Evolutionary conservation across 192 early-diverging fungal genomes (phyloP).

Genomic region (Obelidium mucronatum): DNA sequence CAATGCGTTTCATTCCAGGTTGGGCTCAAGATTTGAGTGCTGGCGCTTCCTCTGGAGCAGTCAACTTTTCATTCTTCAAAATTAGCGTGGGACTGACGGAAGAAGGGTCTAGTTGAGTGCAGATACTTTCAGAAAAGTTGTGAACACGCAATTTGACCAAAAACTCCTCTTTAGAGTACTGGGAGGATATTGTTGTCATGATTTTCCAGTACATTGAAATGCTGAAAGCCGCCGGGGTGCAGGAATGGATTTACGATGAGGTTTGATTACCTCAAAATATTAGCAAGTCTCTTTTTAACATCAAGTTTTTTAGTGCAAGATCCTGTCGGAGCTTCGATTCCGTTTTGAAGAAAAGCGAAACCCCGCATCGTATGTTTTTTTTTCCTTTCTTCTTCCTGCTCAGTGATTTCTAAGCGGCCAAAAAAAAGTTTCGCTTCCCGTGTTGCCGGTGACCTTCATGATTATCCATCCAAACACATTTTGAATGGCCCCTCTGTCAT

Average conservation of each 20-base stretch:
- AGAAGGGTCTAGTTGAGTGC: slow-evolving; percentile 78
- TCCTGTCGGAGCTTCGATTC: slow-evolving; percentile 55
- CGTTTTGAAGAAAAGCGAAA: slow-evolving; percentile 74
- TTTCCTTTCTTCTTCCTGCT: neutral
- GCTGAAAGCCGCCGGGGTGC: slow-evolving; percentile 72
- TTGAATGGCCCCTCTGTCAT: slow-evolving; percentile 76
- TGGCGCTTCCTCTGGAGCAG: slow-evolving; percentile 67
- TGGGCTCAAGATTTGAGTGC: slow-evolving; percentile 86
- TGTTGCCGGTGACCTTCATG: slow-evolving; percentile 80
- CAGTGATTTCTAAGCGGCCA: slow-evolving; percentile 35
- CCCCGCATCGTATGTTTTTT: slow-evolving; percentile 23
- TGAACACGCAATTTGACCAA: too few species aligned
- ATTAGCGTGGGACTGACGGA: slow-evolving; percentile 85
- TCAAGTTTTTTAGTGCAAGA: slow-evolving; percentile 32
- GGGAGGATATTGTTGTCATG: slow-evolving; percentile 79
- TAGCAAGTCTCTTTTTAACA: too few species aligned
- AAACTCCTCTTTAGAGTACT: too few species aligned
- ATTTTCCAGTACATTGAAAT: slow-evolving; percentile 92
- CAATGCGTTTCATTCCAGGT: too few species aligned
- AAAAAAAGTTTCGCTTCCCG: slow-evolving; percentile 70
- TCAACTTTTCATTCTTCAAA: slow-evolving; percentile 84
- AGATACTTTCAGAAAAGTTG: too few species aligned
- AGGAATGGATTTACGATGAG: slow-evolving; percentile 87
- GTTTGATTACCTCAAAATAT: too few species aligned
- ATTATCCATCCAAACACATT: slow-evolving; percentile 72